Evolutionary conservation across 352 stramenopile species (phyloP).

Genomic region (Pythium vanterpoolii): DNA sequence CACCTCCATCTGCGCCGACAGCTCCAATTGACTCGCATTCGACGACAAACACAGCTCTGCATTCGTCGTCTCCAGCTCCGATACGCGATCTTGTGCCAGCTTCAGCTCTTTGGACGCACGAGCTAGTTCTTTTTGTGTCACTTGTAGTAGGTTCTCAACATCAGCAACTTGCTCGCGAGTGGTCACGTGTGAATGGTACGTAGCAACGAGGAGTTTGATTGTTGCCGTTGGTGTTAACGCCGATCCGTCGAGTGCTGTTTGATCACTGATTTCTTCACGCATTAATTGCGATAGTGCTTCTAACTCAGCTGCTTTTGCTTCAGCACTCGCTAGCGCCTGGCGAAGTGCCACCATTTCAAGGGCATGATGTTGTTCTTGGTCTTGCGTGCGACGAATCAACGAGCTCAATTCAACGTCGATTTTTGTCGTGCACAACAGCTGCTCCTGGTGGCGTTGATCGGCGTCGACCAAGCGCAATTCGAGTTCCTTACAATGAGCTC

Average conservation of each 20-base stretch:
- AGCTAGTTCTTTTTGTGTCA: neutral
- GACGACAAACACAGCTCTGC: conserved; percentile 8
- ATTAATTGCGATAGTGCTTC: neutral
- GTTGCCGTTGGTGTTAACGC: neutral
- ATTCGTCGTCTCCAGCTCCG: conserved; percentile 8
- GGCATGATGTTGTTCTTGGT: neutral
- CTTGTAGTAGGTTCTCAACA: neutral
- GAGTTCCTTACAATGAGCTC: neutral
- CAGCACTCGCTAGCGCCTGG: neutral
- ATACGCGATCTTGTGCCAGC: neutral
- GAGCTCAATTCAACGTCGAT: neutral
- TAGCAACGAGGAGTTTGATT: neutral
- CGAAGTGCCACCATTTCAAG: neutral
- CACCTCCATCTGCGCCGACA: neutral
- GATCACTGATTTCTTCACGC: neutral
- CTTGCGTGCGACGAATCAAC: neutral
- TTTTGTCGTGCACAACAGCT: neutral
- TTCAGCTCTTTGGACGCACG: conserved; percentile 1
- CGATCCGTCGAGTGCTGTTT: neutral
- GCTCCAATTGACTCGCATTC: neutral
- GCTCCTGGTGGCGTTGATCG: neutral
- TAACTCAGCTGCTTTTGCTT: neutral
- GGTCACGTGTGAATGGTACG: neutral
- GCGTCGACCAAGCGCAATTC: conserved; percentile 1
- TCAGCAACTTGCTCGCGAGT: neutral